Evolutionary conservation across 1,139 yeast genomes (phyloP), one percentile per base, ranked within the genome.

Genomic region (Kodamaea ohmeri): DNA sequence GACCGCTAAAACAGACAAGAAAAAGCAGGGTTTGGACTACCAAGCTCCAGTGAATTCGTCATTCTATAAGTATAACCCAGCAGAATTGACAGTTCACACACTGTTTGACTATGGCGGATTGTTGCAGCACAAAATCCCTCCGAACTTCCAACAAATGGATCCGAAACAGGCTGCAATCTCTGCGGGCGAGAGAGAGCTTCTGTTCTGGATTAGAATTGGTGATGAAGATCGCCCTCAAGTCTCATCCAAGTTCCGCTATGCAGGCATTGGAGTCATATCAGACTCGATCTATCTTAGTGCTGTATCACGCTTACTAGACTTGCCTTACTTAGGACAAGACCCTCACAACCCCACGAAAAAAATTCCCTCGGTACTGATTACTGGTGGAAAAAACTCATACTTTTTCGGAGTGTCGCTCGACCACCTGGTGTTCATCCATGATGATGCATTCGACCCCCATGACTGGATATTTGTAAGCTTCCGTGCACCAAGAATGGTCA

Each of bases 351-450:
- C 25, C 37, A 39, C 30, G 35, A 37, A 35, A 29, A 36, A 19
- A 27, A 40, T 30, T 15, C 40, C 41, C 6, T 42, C 49, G 4
- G 39, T 47, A 12, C 30, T 35, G n/a, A 32, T 41, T 4, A 44
- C 47, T 11, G 49, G 57, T 5, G 53, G 52, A 3, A 40, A 46
- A 55, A 60, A 43, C 49, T 56, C 42, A 29, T 53, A 54, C 43
- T 66, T 62, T 36, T 67, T 69, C 44, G 61, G 67, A 4, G 67
- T 69, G 3, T 65, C 72, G 6, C 56, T 70, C 38, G 76, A 70
- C 51, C 76, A 70, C 43, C 49, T 67, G 6, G 55, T 70, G 6
- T 67, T 58, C 43, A 65, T 65, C 49, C 76, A 70, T 44, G 74
- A 69, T 41, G 71, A 61, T 35, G 61, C 59, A 32, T 68, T 68